Evolutionary conservation across 1,284 basidiomycete genomes (phyloP), one percentile per base, ranked within the genome.

Genomic region (Melanopsichium pennsylvanicum): DNA sequence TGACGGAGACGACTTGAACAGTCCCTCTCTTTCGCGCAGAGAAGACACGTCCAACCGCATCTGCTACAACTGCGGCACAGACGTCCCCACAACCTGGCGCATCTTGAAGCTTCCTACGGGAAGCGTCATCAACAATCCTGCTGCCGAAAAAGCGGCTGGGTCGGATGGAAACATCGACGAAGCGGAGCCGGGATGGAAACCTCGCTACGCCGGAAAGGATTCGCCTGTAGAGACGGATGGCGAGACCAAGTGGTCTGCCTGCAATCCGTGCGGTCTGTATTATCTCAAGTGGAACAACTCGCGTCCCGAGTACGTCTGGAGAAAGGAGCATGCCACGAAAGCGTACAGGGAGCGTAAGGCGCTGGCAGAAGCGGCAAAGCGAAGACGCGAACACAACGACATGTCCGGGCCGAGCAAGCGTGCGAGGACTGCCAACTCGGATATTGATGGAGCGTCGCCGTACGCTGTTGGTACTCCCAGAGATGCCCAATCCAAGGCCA

Each of bases 221-320:
- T 34, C 54, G 18, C 54, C 61, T 5, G 44, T 66, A 40, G 46
- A 60, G 42, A 60, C 73, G 4, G 63, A 75, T 34, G 60, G 54
- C 38, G 59, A 70, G 31, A 58, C 60, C 10, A 57, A 58, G 13
- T 73, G 74, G 70, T 67, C 72, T n/a, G 68, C 76, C 5, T 78
- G 76, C 63, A 78, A 78, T 35, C 61, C 75, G n/a, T 78, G 76
- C 39, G 75, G 76, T n/a, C 52, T 73, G 19, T 76, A 75, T 64
- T 78, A 60, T 38, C 56, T 62, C 40, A 76, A 76, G 45, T 74
- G 69, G 58, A 49, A 64, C 56, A 58, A 67, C 19, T 66, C 70
- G 29, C 67, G 75, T 10, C 70, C 72, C 5, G 69, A 73, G 26
- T 68, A 70, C 51, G 66, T 76, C 11, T 67, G 67, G 61, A 59